Evolutionary conservation across 306 rosid genomes (phyloP), one percentile per base, ranked within the genome.

Genomic region (Cicer judaicum): DNA sequence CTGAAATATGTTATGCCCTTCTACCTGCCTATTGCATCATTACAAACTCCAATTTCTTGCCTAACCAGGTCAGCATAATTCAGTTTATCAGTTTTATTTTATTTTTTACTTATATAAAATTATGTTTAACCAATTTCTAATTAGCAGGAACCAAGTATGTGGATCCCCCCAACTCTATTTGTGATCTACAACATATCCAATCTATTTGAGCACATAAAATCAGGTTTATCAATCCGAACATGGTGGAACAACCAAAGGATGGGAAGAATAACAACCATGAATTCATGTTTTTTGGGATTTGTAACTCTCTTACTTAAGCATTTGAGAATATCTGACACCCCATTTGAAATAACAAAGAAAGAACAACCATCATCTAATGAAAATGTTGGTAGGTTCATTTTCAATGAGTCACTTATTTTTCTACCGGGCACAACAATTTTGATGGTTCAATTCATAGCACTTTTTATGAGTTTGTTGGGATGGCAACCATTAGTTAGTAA

Each of bases 181-280:
- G 59, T 64, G 75, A 1, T 79, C 2, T 77, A 59, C 85, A 80
- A 62, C 55, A 2, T 84, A 1, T 57, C 78, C 63, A 78, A 63
- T n/a, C 7, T 88, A n/a, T 10, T 39, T 1, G 89, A 87, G 70
- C 80, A 69, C 57, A 2, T 85, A 2, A 48, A 44, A 53, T 52
- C 78, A 0, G 83, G 89, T 10, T 74, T 79, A 24, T 91, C 97
- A 29, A 6, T 87, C 15, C 67, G 77, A 74, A 80, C 87, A 9
- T 93, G 98, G 93, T 89, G 93, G 96, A 93, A 91, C 53, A 87
- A 80, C 74, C 87, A 80, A 11, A 54, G 81, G 71, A 91, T 85
- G 93, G 68, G 46, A 60, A 87, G 85, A 77, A 78, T 93, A 74
- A 83, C 9, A 19, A 4, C 87, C 68, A 69, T 48, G 82, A 85